These are phyloP conservation scores for Stagonosporopsis cucurbitacearum DNA, from an alignment of 2,329 filamentous ascomycete genomes.

Conservation along the genomic window DNA sequence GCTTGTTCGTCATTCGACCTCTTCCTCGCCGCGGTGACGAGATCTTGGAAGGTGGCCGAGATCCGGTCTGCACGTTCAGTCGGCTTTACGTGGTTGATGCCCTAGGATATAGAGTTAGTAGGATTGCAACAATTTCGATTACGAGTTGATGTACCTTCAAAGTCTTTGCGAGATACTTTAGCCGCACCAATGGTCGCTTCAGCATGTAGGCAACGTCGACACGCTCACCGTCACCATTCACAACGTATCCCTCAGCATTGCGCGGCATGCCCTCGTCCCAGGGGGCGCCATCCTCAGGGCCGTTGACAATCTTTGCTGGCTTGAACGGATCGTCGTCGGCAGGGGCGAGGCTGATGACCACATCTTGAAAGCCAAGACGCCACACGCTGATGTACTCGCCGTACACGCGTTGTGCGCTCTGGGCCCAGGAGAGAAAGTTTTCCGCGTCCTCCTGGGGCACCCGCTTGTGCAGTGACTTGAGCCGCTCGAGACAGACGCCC, in stretches of 20 bases:
- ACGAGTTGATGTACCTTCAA: conserved; percentile 65
- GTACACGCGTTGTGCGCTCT: conserved; percentile 79
- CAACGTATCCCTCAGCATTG: conserved; percentile 66
- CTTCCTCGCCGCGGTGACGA: conserved; percentile 79
- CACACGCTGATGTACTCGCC: conserved; percentile 85
- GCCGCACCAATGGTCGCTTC: conserved; percentile 83
- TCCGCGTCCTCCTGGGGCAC: conserved; percentile 77
- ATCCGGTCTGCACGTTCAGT: conserved; percentile 66
- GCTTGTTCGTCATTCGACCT: conserved; percentile 75
- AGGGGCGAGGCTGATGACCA: conserved; percentile 90
- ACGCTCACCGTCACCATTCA: conserved; percentile 79
- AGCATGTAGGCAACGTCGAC: conserved; percentile 94
- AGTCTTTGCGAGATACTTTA: conserved; percentile 87
- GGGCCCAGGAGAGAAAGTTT: conserved; percentile 80
- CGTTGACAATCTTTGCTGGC: conserved; percentile 43
- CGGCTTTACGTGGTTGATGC: conserved; percentile 63
- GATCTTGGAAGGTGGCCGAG: conserved; percentile 68
- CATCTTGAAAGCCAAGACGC: conserved; percentile 91
- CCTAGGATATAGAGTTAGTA: conserved; percentile 52
- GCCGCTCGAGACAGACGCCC: conserved; percentile 85
- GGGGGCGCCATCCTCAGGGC: conserved; percentile 57
- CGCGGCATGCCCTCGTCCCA: conserved; percentile 63
- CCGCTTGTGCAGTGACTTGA: conserved; percentile 79
- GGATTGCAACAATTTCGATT: neutral
- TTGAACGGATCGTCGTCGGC: conserved; percentile 68